phyloP scores from a whole-genome alignment of 2,329 filamentous ascomycete genomes.

The Sarocladium kiliense region DNA sequence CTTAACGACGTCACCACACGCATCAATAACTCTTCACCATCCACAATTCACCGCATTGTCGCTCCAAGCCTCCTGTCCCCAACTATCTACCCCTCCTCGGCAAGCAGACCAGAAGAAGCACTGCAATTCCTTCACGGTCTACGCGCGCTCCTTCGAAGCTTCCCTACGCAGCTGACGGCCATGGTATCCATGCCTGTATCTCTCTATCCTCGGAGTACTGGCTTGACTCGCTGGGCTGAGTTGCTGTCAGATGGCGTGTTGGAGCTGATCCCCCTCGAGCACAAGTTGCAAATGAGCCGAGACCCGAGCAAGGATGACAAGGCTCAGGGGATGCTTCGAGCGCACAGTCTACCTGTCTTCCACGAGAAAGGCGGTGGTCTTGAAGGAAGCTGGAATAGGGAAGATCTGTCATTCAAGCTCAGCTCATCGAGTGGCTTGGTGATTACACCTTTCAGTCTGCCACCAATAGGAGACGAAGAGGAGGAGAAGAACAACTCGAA shows the following conservation, averaged over 20 bases:
- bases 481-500: slow-evolving; percentile 18
- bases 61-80: slow-evolving; percentile 84
- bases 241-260: slow-evolving; percentile 78
- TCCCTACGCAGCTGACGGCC: slow-evolving; percentile 60
- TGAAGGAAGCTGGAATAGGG: slow-evolving; percentile 61
- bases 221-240: slow-evolving; percentile 82
- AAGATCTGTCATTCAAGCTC: slow-evolving; percentile 87
- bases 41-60: slow-evolving; percentile 71
- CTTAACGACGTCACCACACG: slow-evolving; percentile 52
- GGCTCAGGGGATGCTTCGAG: slow-evolving; percentile 78
- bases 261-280: slow-evolving; percentile 70
- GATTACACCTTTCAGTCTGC: slow-evolving; percentile 84
- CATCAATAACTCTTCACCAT: slow-evolving; percentile 51
- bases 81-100: slow-evolving; percentile 68
- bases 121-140: slow-evolving; percentile 78
- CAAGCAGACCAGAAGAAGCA: slow-evolving; percentile 65
- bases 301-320: slow-evolving; percentile 57
- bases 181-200: slow-evolving; percentile 75
- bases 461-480: slow-evolving; percentile 73
- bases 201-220: slow-evolving; percentile 70
- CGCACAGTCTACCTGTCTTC: slow-evolving; percentile 77
- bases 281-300: slow-evolving; percentile 47
- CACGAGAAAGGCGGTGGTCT: slow-evolving; percentile 84
- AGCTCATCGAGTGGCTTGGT: slow-evolving; percentile 75
- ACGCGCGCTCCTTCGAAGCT: slow-evolving; percentile 65